Percentiles rank a stretch among this genome's conserved stretches.
Evolutionary conservation across 192 early-diverging fungal genomes (phyloP).

Genomic region (Linnemannia hyalina): DNA sequence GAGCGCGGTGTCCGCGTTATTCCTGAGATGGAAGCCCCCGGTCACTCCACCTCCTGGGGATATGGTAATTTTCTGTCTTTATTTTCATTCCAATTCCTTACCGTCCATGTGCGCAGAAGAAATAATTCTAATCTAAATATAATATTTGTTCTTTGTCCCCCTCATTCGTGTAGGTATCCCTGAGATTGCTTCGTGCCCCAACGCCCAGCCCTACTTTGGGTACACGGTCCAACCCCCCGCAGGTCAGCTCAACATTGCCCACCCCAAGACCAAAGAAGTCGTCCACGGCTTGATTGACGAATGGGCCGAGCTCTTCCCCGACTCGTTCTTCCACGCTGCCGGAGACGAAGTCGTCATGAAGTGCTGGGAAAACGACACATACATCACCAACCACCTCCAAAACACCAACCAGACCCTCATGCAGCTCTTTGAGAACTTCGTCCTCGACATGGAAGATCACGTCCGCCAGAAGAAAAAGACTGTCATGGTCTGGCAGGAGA

Average conservation of each 20-base stretch:
- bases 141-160: neutral
- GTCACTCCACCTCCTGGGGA: constrained; percentile 61
- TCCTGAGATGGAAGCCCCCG: constrained; percentile 71
- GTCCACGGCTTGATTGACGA: constrained; percentile 59
- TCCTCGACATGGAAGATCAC: constrained; percentile 43
- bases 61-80: constrained; percentile 1
- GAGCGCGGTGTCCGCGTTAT: constrained; percentile 69
- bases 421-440: constrained; percentile 53
- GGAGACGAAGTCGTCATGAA: constrained; percentile 55
- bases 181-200: constrained; percentile 48
- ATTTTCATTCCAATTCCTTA: neutral
- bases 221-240: constrained; percentile 63
- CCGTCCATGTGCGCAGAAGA: neutral
- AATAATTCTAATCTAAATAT: neutral
- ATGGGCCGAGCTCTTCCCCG: constrained; percentile 56
- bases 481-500: constrained; percentile 65
- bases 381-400: constrained; percentile 36
- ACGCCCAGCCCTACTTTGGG: constrained; percentile 41
- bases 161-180: constrained; percentile 29
- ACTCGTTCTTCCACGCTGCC: constrained; percentile 64
- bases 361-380: constrained; percentile 49
- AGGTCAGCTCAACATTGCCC: constrained; percentile 67
- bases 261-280: constrained; percentile 57
- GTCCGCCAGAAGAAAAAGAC: constrained; percentile 56
- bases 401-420: constrained; percentile 35